phyloP scores from a whole-genome alignment of 2,329 filamentous ascomycete genomes.

The Pseudocercospora pini-densiflorae region DNA sequence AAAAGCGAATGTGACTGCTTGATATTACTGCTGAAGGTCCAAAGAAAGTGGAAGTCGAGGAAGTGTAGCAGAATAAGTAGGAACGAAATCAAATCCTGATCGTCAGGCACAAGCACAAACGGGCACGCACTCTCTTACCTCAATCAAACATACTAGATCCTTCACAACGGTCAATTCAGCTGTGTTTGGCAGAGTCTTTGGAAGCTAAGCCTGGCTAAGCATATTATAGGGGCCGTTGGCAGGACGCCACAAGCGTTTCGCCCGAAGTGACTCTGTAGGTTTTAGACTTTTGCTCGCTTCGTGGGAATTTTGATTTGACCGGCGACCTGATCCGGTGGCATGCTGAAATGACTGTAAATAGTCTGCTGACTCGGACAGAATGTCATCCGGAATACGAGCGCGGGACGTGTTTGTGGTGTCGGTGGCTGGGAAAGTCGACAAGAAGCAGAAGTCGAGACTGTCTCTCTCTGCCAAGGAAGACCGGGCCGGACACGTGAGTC shows the following conservation, averaged over 20 bases:
- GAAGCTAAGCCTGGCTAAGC: constrained; percentile 15
- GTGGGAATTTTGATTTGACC: not conserved
- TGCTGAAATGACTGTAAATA: not conserved
- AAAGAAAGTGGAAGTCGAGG: not conserved
- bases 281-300: not conserved
- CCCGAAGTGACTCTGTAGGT: not conserved
- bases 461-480: not conserved
- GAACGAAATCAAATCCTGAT: not conserved
- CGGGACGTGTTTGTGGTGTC: not conserved
- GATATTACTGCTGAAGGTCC: not conserved
- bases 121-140: constrained; percentile 2
- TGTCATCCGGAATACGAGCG: not conserved
- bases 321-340: not conserved
- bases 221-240: constrained; percentile 20
- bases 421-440: not conserved
- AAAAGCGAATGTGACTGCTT: not conserved
- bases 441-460: not conserved
- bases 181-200: constrained; percentile 1
- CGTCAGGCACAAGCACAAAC: constrained; percentile 5
- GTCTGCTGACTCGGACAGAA: not conserved
- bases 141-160: constrained; percentile 8
- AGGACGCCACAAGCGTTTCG: constrained; percentile 23
- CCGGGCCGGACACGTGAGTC: not conserved
- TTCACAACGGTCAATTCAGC: not conserved
- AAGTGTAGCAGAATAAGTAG: constrained; percentile 6